Evolutionary conservation across 768 basidiomycete species (phyloP).

Genomic region (Strobilomyces dryophilus): DNA sequence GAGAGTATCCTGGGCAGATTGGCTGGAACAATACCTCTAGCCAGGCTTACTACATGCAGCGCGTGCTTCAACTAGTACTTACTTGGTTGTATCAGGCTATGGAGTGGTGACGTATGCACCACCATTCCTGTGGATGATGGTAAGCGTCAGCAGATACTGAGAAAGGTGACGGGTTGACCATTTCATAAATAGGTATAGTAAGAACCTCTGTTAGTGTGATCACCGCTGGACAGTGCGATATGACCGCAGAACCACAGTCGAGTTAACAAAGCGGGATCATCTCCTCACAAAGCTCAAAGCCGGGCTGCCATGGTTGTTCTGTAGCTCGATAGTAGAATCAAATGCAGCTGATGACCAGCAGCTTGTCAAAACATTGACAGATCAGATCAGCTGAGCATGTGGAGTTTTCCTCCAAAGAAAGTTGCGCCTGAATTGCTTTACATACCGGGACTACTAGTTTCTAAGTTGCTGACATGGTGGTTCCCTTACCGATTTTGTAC

Average conservation of each 20-base stretch:
- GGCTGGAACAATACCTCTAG: background rate
- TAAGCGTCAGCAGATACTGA: background rate
- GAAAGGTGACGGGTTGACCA: background rate
- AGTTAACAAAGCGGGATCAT: background rate
- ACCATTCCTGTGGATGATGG: background rate
- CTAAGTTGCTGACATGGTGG: no score
- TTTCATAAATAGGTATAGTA: background rate
- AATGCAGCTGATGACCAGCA: no score
- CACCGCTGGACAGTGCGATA: background rate
- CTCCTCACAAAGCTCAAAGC: background rate
- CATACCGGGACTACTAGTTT: no score
- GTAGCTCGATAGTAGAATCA: background rate
- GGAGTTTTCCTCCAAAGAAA: no score
- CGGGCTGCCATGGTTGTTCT: background rate
- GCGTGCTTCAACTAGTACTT: no score
- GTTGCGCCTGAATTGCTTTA: no score
- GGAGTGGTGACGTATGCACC: background rate
- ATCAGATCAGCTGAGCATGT: no score
- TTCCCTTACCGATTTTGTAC: no score
- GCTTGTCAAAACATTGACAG: no score
- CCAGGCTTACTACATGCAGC: background rate
- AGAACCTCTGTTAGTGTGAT: background rate
- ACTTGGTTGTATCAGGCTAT: background rate
- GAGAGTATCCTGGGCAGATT: no score
- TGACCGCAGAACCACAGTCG: background rate